Base-by-base conservation (phyloP, 306 rosid species). In the Cucurbita maxima region DNA sequence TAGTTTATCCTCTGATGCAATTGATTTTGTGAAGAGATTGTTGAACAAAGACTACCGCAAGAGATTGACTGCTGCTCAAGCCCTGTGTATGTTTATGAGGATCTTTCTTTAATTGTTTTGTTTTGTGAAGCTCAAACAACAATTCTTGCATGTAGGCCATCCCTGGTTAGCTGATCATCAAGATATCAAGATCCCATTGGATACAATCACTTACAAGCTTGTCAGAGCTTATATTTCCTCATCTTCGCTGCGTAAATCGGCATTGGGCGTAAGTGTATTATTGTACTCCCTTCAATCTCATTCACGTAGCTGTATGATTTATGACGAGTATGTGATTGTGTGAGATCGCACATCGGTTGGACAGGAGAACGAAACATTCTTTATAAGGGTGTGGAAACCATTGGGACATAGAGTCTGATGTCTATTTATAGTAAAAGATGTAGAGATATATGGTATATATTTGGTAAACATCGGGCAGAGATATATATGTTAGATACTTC, bases 1-100 rank as follows among this genome's bases (percentile, higher is more conserved):
- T 50, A 81, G 87, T 79, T 78, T 91, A 85, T 89, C 97, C 12
- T 20, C 79, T 70, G 87, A 89, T 80, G 97, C 97, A 40, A 79
- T 68, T 38, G 94, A 92, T 83, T 89, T 92, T 81, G 96, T 89
- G 59, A 89, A 86, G 83, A 82, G 90, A 74, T 76, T 89, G 47
- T 84, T 92, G 82, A 92, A 89, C 82, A 92, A 89, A 79, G 97
- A 89, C 80, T 86, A 78, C 57, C 96, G 94, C 38, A 89, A 86
- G 82, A 83, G 96, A 81, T 59, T 91, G 78, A 91, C 97, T 0
- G 97, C 97, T 16, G 82, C 90, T 75, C 97, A 91, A 86, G 97
- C 97, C 79, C 86, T 91, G 53, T 75, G 88, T 87, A 84, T 80
- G 74, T 70, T 53, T 70, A 2, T 8, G 19, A 48, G 13, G 43